Evolutionary conservation across 2,329 filamentous ascomycete genomes (phyloP).

Genomic region (Phialemoniopsis sp.): DNA sequence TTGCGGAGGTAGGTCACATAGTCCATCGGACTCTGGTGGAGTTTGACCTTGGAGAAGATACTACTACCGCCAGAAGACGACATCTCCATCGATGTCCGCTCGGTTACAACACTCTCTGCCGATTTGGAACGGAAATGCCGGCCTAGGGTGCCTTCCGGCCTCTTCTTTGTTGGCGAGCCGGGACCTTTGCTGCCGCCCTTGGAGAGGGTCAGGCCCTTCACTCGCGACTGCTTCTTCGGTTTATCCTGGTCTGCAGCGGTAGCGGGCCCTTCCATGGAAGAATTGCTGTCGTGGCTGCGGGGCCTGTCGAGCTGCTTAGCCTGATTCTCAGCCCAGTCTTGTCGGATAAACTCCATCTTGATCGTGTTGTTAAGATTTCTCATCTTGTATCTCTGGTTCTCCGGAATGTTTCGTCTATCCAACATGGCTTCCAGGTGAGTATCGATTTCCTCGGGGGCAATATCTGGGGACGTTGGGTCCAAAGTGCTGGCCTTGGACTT

Average conservation of each 20-base stretch:
- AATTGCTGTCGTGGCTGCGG: conserved; percentile 36
- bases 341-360: conserved; percentile 92
- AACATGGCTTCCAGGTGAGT: conserved; percentile 59
- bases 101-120: conserved; percentile 62
- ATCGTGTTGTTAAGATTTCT: conserved; percentile 81
- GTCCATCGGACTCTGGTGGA: conserved; percentile 71
- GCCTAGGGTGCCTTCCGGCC: conserved; percentile 55
- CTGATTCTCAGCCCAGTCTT: conserved; percentile 72
- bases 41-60: conserved; percentile 66
- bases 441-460: conserved; percentile 52
- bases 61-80: conserved; percentile 32
- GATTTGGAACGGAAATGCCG: conserved; percentile 70
- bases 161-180: conserved; percentile 68
- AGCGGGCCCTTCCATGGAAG: conserved; percentile 26
- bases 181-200: conserved; percentile 56
- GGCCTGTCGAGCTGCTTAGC: conserved; percentile 35
- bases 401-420: conserved; percentile 87
- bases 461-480: conserved; percentile 13
- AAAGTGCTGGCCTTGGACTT: neutral
- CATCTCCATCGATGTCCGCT: conserved; percentile 42
- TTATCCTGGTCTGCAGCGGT: conserved; percentile 34
- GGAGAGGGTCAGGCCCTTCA: conserved; percentile 75
- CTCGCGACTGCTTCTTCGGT: conserved; percentile 54
- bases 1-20: conserved; percentile 84
- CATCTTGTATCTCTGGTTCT: conserved; percentile 94